These are phyloP conservation scores for Avena insularis DNA, from an alignment of 176 grass and related monocot species.

Conservation along the genomic window DNA sequence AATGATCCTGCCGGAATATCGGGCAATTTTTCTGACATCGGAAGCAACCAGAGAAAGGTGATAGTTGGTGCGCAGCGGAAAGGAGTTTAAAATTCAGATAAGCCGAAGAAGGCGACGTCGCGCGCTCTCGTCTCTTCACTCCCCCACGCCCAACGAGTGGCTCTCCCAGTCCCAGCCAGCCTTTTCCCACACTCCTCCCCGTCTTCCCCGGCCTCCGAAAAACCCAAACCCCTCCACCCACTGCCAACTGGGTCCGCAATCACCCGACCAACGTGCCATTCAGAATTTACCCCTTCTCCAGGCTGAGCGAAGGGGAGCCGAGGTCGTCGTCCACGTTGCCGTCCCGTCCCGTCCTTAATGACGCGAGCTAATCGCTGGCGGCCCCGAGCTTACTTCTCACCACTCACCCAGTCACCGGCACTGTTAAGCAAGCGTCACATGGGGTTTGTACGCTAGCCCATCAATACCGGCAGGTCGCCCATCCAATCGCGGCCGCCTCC, in stretches of 20 bases:
- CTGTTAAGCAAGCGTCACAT: conserved; percentile 33
- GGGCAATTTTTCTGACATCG: not conserved
- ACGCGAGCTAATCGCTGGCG: conserved; percentile 29
- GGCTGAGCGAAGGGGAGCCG: too few species aligned
- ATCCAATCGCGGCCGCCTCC: conserved; percentile 46
- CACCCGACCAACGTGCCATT: too few species aligned
- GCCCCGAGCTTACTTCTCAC: conserved; percentile 12
- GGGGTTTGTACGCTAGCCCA: conserved; percentile 42
- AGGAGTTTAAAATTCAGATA: conserved; percentile 48
- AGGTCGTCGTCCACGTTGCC: conserved; percentile 38
- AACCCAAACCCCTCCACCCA: not conserved
- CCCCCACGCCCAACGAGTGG: conserved; percentile 35
- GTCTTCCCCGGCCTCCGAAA: not conserved
- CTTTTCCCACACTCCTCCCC: too few species aligned
- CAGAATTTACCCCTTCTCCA: too few species aligned
- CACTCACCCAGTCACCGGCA: not conserved
- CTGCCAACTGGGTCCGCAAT: not conserved
- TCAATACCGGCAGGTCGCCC: conserved; percentile 56
- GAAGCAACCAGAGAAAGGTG: not conserved
- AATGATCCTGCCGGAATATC: not conserved
- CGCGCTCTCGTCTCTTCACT: conserved; percentile 64
- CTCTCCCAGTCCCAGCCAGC: not conserved
- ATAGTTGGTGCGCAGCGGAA: not conserved
- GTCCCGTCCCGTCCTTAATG: conserved; percentile 35
- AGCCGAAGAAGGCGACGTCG: conserved; percentile 50